Conservation (phyloP, 2,329 filamentous ascomycete species). For the Trichophyton verrucosum region DNA sequence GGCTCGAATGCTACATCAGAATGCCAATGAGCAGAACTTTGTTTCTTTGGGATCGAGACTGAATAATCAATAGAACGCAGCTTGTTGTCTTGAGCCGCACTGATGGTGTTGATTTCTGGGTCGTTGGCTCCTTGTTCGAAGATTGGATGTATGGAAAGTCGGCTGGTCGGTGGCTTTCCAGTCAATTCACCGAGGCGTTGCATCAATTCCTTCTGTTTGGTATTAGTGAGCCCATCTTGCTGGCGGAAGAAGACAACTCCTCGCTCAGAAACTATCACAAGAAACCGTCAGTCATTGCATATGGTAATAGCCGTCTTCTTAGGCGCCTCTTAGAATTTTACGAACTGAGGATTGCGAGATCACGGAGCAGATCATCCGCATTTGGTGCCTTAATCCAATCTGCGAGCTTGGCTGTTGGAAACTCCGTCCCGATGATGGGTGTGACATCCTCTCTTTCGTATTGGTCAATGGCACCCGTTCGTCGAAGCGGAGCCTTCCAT, state of each 20-base stretch:
- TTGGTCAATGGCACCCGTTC: conserved; percentile 30
- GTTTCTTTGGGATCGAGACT: conserved; percentile 15
- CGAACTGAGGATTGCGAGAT: conserved; percentile 26
- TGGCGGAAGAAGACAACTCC: conserved; percentile 45
- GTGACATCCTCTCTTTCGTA: conserved; percentile 40
- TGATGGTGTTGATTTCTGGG: conserved; percentile 40
- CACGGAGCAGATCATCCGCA: conserved; percentile 24
- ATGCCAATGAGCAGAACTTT: conserved; percentile 32
- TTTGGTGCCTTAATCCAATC: conserved; percentile 37
- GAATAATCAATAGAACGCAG: conserved; percentile 27
- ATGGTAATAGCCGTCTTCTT: background rate
- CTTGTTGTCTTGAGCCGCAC: conserved; percentile 29
- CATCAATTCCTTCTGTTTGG: conserved; percentile 41
- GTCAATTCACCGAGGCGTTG: conserved; percentile 38
- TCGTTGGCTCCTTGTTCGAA: conserved; percentile 35
- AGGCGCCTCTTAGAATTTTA: background rate
- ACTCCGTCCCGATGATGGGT: conserved; percentile 41
- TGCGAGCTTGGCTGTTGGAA: conserved; percentile 29
- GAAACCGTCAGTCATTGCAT: background rate
- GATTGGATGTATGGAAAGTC: conserved; percentile 38
- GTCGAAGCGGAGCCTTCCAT: conserved; percentile 23
- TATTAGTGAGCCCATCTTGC: conserved; percentile 38
- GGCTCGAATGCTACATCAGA: conserved; percentile 40
- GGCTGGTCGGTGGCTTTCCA: conserved; percentile 36
- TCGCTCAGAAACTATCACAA: conserved; percentile 36